Evolutionary conservation across 2,329 filamentous ascomycete genomes (phyloP), one percentile per base, ranked within the genome.

Genomic region (Thelonectria rubi): DNA sequence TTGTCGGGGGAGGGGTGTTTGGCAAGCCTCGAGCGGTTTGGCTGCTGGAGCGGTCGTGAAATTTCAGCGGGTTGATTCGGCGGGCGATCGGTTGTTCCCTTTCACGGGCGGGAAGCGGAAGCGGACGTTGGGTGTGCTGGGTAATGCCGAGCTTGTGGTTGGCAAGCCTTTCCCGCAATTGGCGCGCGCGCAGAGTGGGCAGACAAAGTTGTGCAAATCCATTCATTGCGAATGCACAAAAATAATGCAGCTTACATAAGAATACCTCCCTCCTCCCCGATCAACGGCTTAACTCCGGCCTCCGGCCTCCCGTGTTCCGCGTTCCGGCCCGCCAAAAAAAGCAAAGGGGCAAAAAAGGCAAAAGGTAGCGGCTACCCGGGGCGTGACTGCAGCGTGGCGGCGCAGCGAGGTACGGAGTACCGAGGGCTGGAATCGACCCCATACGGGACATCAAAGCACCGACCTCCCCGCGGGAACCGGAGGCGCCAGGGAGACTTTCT

Each of bases 131-230:
- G n/a, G n/a, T n/a, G 50, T 43, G 64, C 65, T 65, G 69, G 69
- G 65, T 72, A 72, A 72, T 72, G 69, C 63, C 64, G 60, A 62
- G 68, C 69, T 66, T 71, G 65, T 72, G 69, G 69, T 72, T 72
- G 70, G 70, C 68, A 72, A 72, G 63, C 5, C 65, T 58, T 65
- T 60, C 63, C 53, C 51, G 56, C 47, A 55, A 43, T 61, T 56
- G 50, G 34, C 39, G 46, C 24, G 58, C 67, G 64, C 65, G n/a
- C n/a, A n/a, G 65, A 62, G 60, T 14, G 12, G 11, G 34, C 6
- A 4, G 34, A 15, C 7, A 10, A 10, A 37, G 34, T 37, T 37
- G 34, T 37, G 34, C 34, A 15, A 15, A n/a, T n/a, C n/a, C n/a
- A n/a, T n/a, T n/a, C n/a, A n/a, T n/a, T n/a, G n/a, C n/a, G n/a